Conservation (phyloP, 139 green algal species). For the Axilococcus clingmanii region DNA sequence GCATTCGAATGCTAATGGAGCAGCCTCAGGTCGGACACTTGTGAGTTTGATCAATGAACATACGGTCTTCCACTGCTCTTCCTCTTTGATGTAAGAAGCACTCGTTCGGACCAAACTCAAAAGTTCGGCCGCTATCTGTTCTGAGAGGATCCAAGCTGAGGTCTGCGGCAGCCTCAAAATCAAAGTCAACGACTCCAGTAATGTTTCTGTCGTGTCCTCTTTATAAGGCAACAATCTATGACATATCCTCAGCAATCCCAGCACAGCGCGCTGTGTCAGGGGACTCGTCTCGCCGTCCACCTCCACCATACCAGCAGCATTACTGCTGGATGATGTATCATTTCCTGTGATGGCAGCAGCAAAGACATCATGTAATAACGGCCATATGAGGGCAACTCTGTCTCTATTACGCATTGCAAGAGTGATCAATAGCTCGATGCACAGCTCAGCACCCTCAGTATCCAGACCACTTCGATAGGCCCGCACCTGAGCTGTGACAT, state of each 20-base stretch:
- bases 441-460: slow-evolving; percentile 43
- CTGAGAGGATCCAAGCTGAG: slow-evolving; percentile 45
- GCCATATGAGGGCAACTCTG: slow-evolving; percentile 74
- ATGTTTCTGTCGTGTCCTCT: slow-evolving; percentile 67
- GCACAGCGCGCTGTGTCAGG: slow-evolving; percentile 69
- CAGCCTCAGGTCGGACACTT: slow-evolving; percentile 30
- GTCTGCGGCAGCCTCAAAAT: neutral
- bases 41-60: slow-evolving; percentile 70
- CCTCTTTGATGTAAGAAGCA: slow-evolving; percentile 56
- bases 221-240: slow-evolving; percentile 85
- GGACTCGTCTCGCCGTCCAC: slow-evolving; percentile 8
- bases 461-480: slow-evolving; percentile 31
- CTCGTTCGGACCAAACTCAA: slow-evolving; percentile 47
- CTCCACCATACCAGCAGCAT: too few relatives aligned
- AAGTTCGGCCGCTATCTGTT: slow-evolving; percentile 58
- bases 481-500: slow-evolving; percentile 24
- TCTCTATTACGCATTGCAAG: slow-evolving; percentile 86
- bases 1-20: slow-evolving; percentile 19
- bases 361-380: slow-evolving; percentile 63
- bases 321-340: too few relatives aligned
- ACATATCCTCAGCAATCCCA: slow-evolving; percentile 75
- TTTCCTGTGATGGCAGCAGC: slow-evolving; percentile 6
- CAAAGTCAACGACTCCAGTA: slow-evolving; percentile 40
- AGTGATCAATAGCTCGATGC: slow-evolving; percentile 77
- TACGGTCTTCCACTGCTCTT: slow-evolving; percentile 72